Evolutionary conservation across 2,329 filamentous ascomycete genomes (phyloP).

Genomic region (Acrocalymma vagum): DNA sequence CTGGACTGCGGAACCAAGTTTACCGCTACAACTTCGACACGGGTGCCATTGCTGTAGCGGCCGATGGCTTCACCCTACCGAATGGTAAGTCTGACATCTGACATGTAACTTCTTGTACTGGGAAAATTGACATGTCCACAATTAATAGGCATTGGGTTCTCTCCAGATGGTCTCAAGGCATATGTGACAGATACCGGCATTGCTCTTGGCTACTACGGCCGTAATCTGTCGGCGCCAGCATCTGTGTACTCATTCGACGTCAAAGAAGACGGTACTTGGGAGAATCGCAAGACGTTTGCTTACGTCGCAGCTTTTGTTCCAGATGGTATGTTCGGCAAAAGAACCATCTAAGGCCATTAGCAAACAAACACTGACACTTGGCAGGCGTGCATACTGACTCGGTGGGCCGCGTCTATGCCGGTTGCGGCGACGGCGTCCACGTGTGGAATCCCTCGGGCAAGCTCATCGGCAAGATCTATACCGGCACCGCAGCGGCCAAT

Average conservation of each 20-base stretch:
- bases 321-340: conserved; percentile 27
- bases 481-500: conserved; percentile 28
- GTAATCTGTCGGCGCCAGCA: conserved; percentile 27
- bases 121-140: not conserved
- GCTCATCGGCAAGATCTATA: conserved; percentile 51
- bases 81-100: conserved; percentile 45
- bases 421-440: conserved; percentile 60
- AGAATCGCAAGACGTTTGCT: conserved; percentile 32
- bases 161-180: conserved; percentile 49
- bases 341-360: too few species aligned
- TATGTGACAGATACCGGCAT: conserved; percentile 53
- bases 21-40: conserved; percentile 54
- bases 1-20: conserved; percentile 35
- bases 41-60: conserved; percentile 48
- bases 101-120: not conserved
- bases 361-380: conserved; percentile 5
- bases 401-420: conserved; percentile 64
- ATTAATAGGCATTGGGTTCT: conserved; percentile 47
- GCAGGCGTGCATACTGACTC: conserved; percentile 30
- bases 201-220: conserved; percentile 28
- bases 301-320: conserved; percentile 25
- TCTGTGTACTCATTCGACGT: conserved; percentile 34
- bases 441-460: conserved; percentile 57
- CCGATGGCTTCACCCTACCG: conserved; percentile 49
- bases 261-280: conserved; percentile 24